These are phyloP conservation scores for Thraustochytrium striatum DNA, from an alignment of 352 stramenopile genomes.

Conservation along the genomic window DNA sequence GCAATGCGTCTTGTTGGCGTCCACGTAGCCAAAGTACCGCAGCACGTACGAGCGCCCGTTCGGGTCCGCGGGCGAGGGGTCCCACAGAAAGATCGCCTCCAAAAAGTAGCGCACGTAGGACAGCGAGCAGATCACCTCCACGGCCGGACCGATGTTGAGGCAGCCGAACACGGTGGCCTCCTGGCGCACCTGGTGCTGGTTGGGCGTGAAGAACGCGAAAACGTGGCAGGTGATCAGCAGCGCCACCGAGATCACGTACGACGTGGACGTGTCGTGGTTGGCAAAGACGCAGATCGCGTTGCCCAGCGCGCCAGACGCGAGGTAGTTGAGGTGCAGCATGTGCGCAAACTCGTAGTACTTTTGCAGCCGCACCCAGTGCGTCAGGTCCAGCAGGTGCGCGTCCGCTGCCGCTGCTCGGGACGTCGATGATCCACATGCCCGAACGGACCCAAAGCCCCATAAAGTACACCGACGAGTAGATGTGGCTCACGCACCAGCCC, in stretches of 20 bases:
- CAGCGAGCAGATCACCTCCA: slow-evolving; percentile 8
- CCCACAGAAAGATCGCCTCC: slow-evolving; percentile 36
- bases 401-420: background rate
- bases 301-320: background rate
- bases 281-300: slow-evolving; percentile 30
- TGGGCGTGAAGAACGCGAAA: slow-evolving; percentile 41
- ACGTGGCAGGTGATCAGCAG: slow-evolving; percentile 21
- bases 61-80: background rate
- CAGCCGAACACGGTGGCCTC: slow-evolving; percentile 25
- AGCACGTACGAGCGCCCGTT: background rate
- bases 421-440: slow-evolving; percentile 14
- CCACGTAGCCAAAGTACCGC: slow-evolving; percentile 33
- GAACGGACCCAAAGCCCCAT: background rate
- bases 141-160: slow-evolving; percentile 12
- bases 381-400: background rate
- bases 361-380: slow-evolving; percentile 17
- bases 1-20: slow-evolving; percentile 22
- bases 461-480: slow-evolving; percentile 31
- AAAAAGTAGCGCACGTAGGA: slow-evolving; percentile 34
- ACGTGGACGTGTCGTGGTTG: background rate
- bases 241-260: slow-evolving; percentile 19
- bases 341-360: slow-evolving; percentile 46
- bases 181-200: slow-evolving; percentile 9
- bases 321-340: slow-evolving; percentile 33
- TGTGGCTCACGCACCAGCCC: slow-evolving; percentile 15